These are phyloP conservation scores for Sextonia rubra DNA, from an alignment of 164 flowering plant species.

Conservation along the genomic window DNA sequence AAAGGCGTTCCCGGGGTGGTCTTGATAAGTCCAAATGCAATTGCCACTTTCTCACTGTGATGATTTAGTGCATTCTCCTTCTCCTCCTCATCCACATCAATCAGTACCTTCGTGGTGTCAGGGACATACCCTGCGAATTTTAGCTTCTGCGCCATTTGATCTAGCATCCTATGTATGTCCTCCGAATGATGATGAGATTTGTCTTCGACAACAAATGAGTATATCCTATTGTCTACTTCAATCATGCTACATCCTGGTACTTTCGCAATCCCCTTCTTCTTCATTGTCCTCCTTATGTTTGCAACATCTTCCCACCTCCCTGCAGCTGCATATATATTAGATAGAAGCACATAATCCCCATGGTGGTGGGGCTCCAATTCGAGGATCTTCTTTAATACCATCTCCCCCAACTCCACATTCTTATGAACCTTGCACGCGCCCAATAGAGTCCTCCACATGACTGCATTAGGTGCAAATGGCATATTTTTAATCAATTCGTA, in stretches of 20 bases:
- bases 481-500: slow-evolving; percentile 19
- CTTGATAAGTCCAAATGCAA: slow-evolving; percentile 46
- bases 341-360: slow-evolving; percentile 12
- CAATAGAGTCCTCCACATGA: slow-evolving; percentile 16
- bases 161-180: slow-evolving; percentile 6
- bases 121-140: slow-evolving; percentile 8
- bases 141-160: slow-evolving; percentile 4
- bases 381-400: slow-evolving; percentile 13
- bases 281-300: slow-evolving; percentile 2
- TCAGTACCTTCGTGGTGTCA: slow-evolving; percentile 5
- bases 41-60: slow-evolving; percentile 64
- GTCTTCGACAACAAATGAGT: slow-evolving; percentile 5
- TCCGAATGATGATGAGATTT: slow-evolving; percentile 1
- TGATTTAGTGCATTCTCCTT: slow-evolving; percentile 45
- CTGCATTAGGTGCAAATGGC: slow-evolving; percentile 16
- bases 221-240: slow-evolving; percentile 3
- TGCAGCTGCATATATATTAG: slow-evolving; percentile 4
- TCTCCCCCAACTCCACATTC: slow-evolving; percentile 14
- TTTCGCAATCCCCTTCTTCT: slow-evolving; percentile 5
- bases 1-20: slow-evolving; percentile 21
- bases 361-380: slow-evolving; percentile 17
- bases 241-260: slow-evolving; percentile 9
- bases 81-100: slow-evolving; percentile 7
- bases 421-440: slow-evolving; percentile 19
- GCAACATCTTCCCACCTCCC: slow-evolving; percentile 8